Base-by-base conservation (phyloP, 352 stramenopile species). In the Poterioochromonas sp. region DNA sequence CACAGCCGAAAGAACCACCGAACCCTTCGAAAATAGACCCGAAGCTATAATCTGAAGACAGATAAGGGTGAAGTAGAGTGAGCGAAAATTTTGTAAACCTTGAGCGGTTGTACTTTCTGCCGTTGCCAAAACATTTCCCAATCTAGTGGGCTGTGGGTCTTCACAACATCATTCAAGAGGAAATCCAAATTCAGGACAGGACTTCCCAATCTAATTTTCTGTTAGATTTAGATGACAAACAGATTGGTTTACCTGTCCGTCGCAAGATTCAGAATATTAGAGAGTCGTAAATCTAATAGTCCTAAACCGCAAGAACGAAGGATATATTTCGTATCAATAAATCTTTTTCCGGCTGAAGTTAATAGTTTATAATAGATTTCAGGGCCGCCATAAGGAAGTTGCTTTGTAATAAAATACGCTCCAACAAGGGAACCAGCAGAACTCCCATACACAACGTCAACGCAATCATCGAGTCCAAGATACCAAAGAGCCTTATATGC, bases 301-400 rank as follows among this genome's bases (percentile, higher is more conserved):
- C 86, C 86, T 26, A 89, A 71, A 20, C 87, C 86, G 26, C 88
- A 53, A 20, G 62, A 80, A n/a, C 77, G 77, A 34, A 80, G 47
- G 77, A 80, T 51, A n/a, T 58, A 44, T 53, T 83, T 83, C 0
- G 79, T 83, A 83, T 93, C 87, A 73, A 93, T 91, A 76, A 93
- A 93, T 8, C 82, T 44, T 69, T 82, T 74, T 1, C 84, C 86
- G 3, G 84, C 83, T 11, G 82, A 85, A 18, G 88, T 89, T 8
- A 93, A 79, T 11, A 82, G 73, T 79, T 93, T 88, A 81, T 93
- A 92, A 78, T 92, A 92, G n/a, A 93, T 79, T 79, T 89, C 87
- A 40, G 85, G 88, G 34, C 88, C 88, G 37, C 1, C 15, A 29
- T 58, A 51, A 34, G 83, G 84, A 3, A 92, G 53, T 79, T 92